Evolutionary conservation across 805 yeast species (phyloP), one percentile per base, ranked within the genome.

Genomic region (Starmerella roubikii): DNA sequence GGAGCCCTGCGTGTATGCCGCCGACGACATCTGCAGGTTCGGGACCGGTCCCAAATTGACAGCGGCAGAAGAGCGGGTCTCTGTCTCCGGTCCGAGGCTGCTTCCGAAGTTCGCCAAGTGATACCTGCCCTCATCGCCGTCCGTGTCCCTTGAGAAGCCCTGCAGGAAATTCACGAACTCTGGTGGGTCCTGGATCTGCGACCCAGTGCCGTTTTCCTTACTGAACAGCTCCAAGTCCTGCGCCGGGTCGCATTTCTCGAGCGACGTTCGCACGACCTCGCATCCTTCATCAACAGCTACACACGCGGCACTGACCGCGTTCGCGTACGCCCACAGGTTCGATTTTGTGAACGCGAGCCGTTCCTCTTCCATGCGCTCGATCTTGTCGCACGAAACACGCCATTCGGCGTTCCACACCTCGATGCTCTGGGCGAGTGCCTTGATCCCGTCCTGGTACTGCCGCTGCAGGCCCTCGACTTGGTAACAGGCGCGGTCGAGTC

Each of bases 221-320:
- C 73, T 69, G 56, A 74, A 81, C 2, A 58, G 55, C 22, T 63
- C 61, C 17, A 80, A 61, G 46, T 83, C 94, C 16, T 60, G 61
- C 2, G 61, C 61, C 7, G 81, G 72, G 16, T 74, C 77, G 48
- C 85, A 76, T 36, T 70, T 67, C 42, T 85, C 94, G 38, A 83
- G 65, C 2, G 72, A 57, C 7, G 73, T 55, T 40, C 94, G 68
- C 12, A 85, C 69, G 37, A 65, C 65, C 53, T 84, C 94, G 40
- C 79, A 81, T 9, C 79, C 68, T 45, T 73, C 77, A 53, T 84
- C 94, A 51, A 78, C 80, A 32, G 74, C 71, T 24, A 83, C 86
- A 54, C 94, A 84, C 3, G 76, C 66, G 0, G 82, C 67, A 7
- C 93, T 80, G 8, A 80, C 65, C 29, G 75, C 66, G 57, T 83